A percentile compares a stretch with the other conserved stretches of the same genome.
Conservation (phyloP, 2,329 filamentous ascomycete genomes). For the Colletotrichum sp. region DNA sequence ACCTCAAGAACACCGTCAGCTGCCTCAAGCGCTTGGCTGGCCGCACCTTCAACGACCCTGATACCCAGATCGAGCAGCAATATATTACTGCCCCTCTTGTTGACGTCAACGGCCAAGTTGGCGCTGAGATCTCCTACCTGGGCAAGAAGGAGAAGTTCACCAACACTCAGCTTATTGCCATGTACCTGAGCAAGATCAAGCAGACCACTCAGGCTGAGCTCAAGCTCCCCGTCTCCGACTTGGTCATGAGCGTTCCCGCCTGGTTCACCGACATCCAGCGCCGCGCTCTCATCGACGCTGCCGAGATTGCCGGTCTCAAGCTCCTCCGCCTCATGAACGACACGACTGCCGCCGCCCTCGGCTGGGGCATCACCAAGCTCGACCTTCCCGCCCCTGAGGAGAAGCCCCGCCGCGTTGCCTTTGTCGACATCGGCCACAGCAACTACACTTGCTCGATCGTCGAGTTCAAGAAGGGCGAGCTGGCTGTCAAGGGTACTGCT, state of each 20-base stretch:
- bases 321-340: conserved; percentile 96
- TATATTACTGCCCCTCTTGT: conserved; percentile 86
- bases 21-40: conserved; percentile 93
- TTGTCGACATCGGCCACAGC: conserved; percentile 95
- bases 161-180: conserved; percentile 90
- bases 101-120: conserved; percentile 92
- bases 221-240: conserved; percentile 87
- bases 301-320: conserved; percentile 93
- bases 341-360: conserved; percentile 93
- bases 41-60: conserved; percentile 85
- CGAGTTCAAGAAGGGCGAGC: conserved; percentile 96
- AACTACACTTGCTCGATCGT: conserved; percentile 95
- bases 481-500: conserved; percentile 89
- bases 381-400: conserved; percentile 89
- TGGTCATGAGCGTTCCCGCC: conserved; percentile 91
- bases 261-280: conserved; percentile 98
- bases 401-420: conserved; percentile 88
- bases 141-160: conserved; percentile 96
- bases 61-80: conserved; percentile 91
- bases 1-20: conserved; percentile 98
- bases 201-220: conserved; percentile 86
- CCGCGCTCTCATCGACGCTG: conserved; percentile 85
- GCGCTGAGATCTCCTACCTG: conserved; percentile 90
- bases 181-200: conserved; percentile 96
- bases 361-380: conserved; percentile 97